Conservation (phyloP, 2,329 filamentous ascomycete species). For the Annulohypoxylon truncatum region DNA sequence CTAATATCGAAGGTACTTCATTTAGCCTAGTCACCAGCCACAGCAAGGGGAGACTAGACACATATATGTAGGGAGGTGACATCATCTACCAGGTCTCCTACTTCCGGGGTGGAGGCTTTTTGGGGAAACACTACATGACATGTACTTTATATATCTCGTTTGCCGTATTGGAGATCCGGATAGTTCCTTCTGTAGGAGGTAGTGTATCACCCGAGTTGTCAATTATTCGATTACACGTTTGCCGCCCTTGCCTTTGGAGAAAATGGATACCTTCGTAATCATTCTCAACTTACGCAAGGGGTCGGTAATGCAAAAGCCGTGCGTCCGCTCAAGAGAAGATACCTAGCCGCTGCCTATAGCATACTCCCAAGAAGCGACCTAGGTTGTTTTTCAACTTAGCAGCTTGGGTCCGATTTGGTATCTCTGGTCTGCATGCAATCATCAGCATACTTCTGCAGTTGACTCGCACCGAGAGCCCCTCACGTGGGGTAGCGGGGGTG, state of each 20-base stretch:
- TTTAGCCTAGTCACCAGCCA: conserved; percentile 15
- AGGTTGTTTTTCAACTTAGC: too few species aligned
- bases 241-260: conserved; percentile 25
- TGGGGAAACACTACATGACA: conserved; percentile 19
- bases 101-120: conserved; percentile 26
- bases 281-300: neutral
- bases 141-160: neutral
- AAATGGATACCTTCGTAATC: neutral
- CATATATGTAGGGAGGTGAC: conserved; percentile 25
- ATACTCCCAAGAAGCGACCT: neutral
- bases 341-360: neutral
- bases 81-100: conserved; percentile 29
- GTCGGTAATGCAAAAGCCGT: neutral
- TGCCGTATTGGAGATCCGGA: conserved; percentile 14
- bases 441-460: conserved; percentile 37
- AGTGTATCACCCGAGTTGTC: conserved; percentile 13
- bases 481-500: conserved; percentile 43
- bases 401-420: conserved; percentile 21
- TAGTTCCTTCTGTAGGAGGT: conserved; percentile 3
- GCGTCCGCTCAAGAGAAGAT: neutral
- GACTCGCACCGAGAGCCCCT: conserved; percentile 45
- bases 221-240: conserved; percentile 9
- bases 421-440: conserved; percentile 34
- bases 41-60: neutral
- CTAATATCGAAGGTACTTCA: conserved; percentile 12